phyloP scores from a whole-genome alignment of 768 basidiomycete species.

The Mycena capillaripes region DNA sequence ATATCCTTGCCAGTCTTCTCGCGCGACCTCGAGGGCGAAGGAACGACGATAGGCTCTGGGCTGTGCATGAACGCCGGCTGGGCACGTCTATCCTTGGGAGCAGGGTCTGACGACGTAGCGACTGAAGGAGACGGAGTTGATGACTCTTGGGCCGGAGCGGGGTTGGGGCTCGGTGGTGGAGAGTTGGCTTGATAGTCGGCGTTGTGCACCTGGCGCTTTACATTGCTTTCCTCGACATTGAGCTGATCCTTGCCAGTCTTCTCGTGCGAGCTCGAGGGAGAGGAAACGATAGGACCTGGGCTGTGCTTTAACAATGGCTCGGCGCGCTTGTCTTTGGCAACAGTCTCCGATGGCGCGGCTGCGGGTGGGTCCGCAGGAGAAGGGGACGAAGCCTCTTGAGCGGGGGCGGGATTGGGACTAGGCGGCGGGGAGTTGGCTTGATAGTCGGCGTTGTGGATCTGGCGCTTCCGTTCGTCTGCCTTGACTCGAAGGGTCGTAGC shows the following conservation, averaged over 20 bases:
- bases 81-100: background rate
- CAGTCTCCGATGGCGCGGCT: background rate
- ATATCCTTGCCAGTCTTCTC: background rate
- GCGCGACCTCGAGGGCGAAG: no score
- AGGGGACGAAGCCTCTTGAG: conserved; percentile 5
- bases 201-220: conserved; percentile 33
- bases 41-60: no score
- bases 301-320: background rate
- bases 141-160: background rate
- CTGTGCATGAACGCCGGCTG: background rate
- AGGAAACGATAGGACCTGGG: background rate
- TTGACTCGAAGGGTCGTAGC: background rate
- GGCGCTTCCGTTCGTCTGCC: conserved; percentile 11
- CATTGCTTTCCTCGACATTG: background rate
- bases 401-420: conserved; percentile 9
- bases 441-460: conserved; percentile 37
- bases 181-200: conserved; percentile 33
- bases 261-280: background rate
- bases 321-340: background rate
- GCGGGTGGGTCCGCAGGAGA: background rate
- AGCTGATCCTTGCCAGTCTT: background rate
- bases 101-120: background rate
- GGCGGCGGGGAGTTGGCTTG: conserved; percentile 24
- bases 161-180: conserved; percentile 16
- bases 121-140: conserved; percentile 8